Evolutionary conservation across 495 filamentous ascomycete species (phyloP).

Genomic region (Penicillium egyptiacum): DNA sequence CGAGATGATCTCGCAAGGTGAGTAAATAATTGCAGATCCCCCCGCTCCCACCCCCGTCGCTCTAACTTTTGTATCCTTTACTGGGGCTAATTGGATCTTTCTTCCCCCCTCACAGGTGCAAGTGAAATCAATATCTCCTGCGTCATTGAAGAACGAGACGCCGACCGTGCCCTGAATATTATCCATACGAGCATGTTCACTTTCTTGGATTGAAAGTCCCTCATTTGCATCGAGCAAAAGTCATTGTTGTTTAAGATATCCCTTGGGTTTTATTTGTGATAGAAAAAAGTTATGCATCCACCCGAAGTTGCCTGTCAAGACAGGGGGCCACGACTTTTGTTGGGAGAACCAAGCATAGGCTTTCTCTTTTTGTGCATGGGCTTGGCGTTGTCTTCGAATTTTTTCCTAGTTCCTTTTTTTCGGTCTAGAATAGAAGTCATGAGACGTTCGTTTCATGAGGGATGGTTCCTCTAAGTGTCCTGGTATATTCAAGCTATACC

Average conservation of each 20-base stretch:
- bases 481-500: neutral
- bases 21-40: conserved; percentile 28
- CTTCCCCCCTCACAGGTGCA: conserved; percentile 59
- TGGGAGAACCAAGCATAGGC: conserved; percentile 17
- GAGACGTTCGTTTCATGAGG: conserved; percentile 17
- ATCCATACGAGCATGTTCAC: conserved; percentile 90
- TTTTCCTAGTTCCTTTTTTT: neutral
- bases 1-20: conserved; percentile 97
- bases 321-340: neutral
- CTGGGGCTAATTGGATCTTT: conserved; percentile 20
- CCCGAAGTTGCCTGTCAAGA: neutral
- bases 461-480: neutral
- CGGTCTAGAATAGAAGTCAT: conserved; percentile 15
- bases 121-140: conserved; percentile 99
- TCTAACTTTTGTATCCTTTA: conserved; percentile 13
- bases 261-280: conserved; percentile 18
- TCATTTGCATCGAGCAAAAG: conserved; percentile 6
- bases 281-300: conserved; percentile 28
- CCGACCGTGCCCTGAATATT: conserved; percentile 88
- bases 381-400: conserved; percentile 13
- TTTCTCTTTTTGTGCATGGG: conserved; percentile 13
- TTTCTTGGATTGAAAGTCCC: conserved; percentile 47
- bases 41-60: conserved; percentile 5
- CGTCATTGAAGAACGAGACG: conserved; percentile 88
- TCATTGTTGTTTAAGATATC: conserved; percentile 34